Base-by-base conservation (phyloP, 768 basidiomycete species). In the Boletellus emodensis region DNA sequence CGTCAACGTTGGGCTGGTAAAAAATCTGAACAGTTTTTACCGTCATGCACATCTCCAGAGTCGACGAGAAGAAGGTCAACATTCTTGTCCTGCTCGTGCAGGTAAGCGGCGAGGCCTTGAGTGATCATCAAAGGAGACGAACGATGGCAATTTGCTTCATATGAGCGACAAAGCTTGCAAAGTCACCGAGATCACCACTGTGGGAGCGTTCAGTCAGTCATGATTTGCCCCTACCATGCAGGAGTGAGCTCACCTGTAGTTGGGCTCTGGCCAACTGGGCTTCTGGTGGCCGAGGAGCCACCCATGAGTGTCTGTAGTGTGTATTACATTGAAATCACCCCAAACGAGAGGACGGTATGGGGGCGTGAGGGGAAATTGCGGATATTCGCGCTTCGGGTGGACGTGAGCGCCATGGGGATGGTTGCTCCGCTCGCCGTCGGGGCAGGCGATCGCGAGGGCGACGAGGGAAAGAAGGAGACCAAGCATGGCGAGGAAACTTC, bases 281-380 rank as follows among this genome's bases (percentile, higher is more conserved):
- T 90, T 85, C 59, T 90, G 87, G 70, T 95, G 92, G 1, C 92
- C 92, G 34, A 92, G 75, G 4, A 94, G 72, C 85, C 85, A 86
- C 24, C 85, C 81, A 70, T 88, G 85, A 35, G 80, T 87, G 65
- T 94, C 91, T 0, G 93, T 94, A 3, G 90, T 94, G 59, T 85
- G 83, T 40, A 94, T 76, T 59, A 94, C 79, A 62, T 94, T 94
- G 62, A 94, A 76, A 60, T 94, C 90, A n/a, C 85, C 83, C 93
- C 92, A 94, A 45, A 81, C 79, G 13, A 95, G 75, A 20, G 81
- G 78, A 17, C 83, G 73, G 48, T 78, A 77, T 4, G 91, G 91
- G 15, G 74, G 74, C 1, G 80, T 70, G 30, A 84, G 65, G 13
- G 70, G 69, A 13, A 68, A 55, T 40, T 73, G 66, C 0, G 78